Evolutionary conservation across 2,329 filamentous ascomycete species (phyloP).

Genomic region (Trichophyton schoenleinii): DNA sequence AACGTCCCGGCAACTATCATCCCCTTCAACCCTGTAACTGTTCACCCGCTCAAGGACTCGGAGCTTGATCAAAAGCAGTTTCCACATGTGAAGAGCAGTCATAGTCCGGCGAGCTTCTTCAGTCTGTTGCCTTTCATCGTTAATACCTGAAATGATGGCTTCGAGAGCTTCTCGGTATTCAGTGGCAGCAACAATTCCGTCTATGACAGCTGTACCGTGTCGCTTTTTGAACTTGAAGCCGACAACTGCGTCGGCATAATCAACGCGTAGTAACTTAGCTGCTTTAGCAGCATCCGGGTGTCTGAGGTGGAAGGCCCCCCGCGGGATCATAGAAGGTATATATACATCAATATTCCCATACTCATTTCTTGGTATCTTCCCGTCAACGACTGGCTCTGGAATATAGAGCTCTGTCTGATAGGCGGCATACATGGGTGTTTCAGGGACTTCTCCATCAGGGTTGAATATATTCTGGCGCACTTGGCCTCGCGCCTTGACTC

Average conservation of each 20-base stretch:
- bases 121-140: conserved; percentile 51
- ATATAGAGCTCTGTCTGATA: conserved; percentile 58
- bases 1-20: conserved; percentile 25
- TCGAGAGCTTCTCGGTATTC: conserved; percentile 61
- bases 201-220: conserved; percentile 70
- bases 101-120: conserved; percentile 44
- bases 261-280: conserved; percentile 61
- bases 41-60: conserved; percentile 62
- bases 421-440: conserved; percentile 48
- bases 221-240: conserved; percentile 81
- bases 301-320: conserved; percentile 46
- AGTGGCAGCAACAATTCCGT: conserved; percentile 61
- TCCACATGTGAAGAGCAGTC: conserved; percentile 45
- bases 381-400: conserved; percentile 62
- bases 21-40: conserved; percentile 35
- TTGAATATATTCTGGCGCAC: conserved; percentile 23
- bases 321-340: conserved; percentile 50
- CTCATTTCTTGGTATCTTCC: conserved; percentile 51
- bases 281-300: conserved; percentile 53
- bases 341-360: conserved; percentile 54
- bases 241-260: conserved; percentile 80
- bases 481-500: conserved; percentile 33
- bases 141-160: conserved; percentile 55
- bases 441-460: conserved; percentile 35
- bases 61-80: conserved; percentile 49